phyloP scores from a whole-genome alignment of 2,329 filamentous ascomycete genomes.

The Exophiala calicioides region DNA sequence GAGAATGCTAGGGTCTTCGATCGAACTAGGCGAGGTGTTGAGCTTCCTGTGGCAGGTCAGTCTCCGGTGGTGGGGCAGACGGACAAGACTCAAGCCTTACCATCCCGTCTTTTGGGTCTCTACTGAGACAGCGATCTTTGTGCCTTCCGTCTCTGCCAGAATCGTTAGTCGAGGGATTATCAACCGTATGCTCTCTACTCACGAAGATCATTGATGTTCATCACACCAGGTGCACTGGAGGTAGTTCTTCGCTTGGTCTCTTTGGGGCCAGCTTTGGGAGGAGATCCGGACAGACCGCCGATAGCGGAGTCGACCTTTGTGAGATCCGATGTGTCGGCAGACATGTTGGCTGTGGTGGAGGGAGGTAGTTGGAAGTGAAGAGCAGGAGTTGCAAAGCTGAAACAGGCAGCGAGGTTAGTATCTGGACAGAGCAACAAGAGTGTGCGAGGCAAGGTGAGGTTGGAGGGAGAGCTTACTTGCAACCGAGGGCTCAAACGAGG shows the following conservation, averaged over 20 bases:
- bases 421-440: too few species aligned
- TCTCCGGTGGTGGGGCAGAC: not conserved
- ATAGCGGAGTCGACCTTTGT: conserved; percentile 91
- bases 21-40: conserved; percentile 74
- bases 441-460: conserved; percentile 2
- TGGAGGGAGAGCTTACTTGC: conserved; percentile 12
- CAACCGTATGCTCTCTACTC: too few species aligned
- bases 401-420: too few species aligned
- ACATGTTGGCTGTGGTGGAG: conserved; percentile 25
- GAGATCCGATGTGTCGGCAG: conserved; percentile 33
- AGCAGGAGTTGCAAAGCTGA: conserved; percentile 1
- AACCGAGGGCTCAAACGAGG: conserved; percentile 16
- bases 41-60: conserved; percentile 69
- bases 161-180: conserved; percentile 16
- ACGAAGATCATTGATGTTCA: conserved; percentile 86
- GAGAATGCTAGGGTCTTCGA: conserved; percentile 83
- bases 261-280: conserved; percentile 56
- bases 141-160: conserved; percentile 67
- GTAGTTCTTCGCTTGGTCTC: conserved; percentile 62
- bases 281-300: conserved; percentile 70
- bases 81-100: conserved; percentile 55
- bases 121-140: conserved; percentile 70
- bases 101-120: conserved; percentile 88
- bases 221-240: conserved; percentile 71
- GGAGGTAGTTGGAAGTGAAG: conserved; percentile 4